Base-by-base conservation (phyloP, 306 rosid species). In the Pterocarpus macrocarpus region DNA sequence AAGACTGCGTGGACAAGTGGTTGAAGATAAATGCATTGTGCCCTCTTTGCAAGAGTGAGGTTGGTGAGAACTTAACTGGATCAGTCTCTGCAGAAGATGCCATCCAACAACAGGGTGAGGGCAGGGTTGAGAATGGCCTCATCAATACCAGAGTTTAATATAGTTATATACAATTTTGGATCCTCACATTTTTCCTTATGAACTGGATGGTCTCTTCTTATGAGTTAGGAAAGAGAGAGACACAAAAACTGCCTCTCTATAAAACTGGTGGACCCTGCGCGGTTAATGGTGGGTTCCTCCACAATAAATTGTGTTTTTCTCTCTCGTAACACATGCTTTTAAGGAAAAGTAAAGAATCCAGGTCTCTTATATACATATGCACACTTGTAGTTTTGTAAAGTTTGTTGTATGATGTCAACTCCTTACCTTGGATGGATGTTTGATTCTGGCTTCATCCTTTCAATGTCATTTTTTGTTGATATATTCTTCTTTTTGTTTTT, bases 1-100 rank as follows among this genome's bases (percentile, higher is more conserved):
- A 91, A 85, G 99, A 93, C 2, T 95, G 99, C 6, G 91, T 95
- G 39, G 99, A 95, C 82, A 95, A 91, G 84, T 95, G 99, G 99
- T 82, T 95, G 85, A 93, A 90, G 91, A 95, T 95, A 85, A 95
- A 95, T 63, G 88, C 99, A 0, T 64, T 86, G 7, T 95, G 99
- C 64, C 99, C 99, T 62, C 99, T 95, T 79, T 95, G 99, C 90
- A 95, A 95, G 87, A 86, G 64, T 63, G 97, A 89, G 64, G 97
- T 91, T 30, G 92, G 92, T 41, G 94, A 89, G 82, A 84, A 81
- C 82, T 7, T 69, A 76, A 47, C 58, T 39, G 82, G 85, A 71
- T 71, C 89, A 11, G 82, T 76, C 50, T 68, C 91, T 2, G 85
- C 86, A 28, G 80, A 83, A 72, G 89, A 80, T 82, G 81, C 76